A percentile compares a stretch with the other conserved stretches of the same genome.
Conservation (phyloP, 2,329 filamentous ascomycete species). For the Stagonosporopsis vannaccii region DNA sequence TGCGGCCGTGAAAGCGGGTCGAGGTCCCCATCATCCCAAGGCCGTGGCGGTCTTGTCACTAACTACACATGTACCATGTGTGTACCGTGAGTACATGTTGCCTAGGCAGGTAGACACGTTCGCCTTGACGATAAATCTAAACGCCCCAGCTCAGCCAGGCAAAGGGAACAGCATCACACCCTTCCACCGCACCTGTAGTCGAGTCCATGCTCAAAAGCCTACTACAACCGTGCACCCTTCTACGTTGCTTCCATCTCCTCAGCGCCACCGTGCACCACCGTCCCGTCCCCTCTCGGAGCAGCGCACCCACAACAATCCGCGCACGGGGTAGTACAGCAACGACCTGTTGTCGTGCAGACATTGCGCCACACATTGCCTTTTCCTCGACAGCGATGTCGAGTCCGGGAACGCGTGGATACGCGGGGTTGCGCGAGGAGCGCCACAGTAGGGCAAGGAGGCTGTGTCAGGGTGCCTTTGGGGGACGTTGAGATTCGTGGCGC, state of each 20-base stretch:
- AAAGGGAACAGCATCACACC: background rate
- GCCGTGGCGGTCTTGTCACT: background rate
- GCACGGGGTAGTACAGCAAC: conserved; percentile 10
- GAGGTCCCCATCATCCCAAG: no score
- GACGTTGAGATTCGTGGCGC: background rate
- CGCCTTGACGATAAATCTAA: no score
- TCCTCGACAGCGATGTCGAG: conserved; percentile 1
- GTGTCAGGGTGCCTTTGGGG: conserved; percentile 4
- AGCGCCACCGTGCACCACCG: conserved; percentile 7
- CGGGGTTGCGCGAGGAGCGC: conserved; percentile 1
- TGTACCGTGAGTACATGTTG: no score
- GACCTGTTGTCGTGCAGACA: conserved; percentile 8
- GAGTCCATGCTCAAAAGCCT: background rate
- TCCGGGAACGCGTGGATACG: conserved; percentile 6
- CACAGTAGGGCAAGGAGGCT: conserved; percentile 11
- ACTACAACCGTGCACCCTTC: conserved; percentile 15
- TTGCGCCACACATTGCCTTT: conserved; percentile 16
- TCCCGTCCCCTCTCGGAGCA: background rate
- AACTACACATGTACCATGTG: no score
- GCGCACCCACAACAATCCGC: background rate
- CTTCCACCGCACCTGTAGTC: background rate
- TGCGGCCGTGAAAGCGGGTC: background rate
- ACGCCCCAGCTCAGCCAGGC: no score
- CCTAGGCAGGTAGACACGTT: no score
- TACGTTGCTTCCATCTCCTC: conserved; percentile 18